Conservation (phyloP, 2,329 filamentous ascomycete genomes). For the Endoconidiophora polonica region DNA sequence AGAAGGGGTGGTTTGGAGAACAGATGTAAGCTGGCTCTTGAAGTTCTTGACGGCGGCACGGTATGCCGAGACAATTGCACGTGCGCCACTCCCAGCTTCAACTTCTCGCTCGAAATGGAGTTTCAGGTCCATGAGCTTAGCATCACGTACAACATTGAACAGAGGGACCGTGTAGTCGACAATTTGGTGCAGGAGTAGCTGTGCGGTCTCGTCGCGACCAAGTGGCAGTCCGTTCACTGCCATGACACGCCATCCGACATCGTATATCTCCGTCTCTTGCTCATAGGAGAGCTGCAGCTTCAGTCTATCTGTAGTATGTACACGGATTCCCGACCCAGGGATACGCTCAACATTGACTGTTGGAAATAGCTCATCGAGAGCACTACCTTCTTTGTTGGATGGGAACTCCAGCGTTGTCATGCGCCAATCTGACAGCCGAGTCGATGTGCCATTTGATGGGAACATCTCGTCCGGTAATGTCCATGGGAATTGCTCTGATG, state of each 20-base stretch:
- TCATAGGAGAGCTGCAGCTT: conserved; percentile 54
- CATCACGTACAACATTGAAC: conserved; percentile 63
- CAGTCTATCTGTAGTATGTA: conserved; percentile 33
- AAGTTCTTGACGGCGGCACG: conserved; percentile 14
- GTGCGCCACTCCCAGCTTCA: conserved; percentile 7
- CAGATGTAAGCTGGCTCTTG: conserved; percentile 12
- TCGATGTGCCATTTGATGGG: conserved; percentile 60
- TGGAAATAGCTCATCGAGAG: conserved; percentile 30
- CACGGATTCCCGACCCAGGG: conserved; percentile 12
- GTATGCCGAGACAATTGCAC: conserved; percentile 13
- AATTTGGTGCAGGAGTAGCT: conserved; percentile 59
- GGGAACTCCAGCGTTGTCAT: conserved; percentile 54
- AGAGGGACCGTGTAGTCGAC: conserved; percentile 66
- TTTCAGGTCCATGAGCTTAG: conserved; percentile 56
- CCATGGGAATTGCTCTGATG: conserved; percentile 55
- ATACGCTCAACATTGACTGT: conserved; percentile 16
- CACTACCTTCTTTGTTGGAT: conserved; percentile 25
- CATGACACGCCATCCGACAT: conserved; percentile 48
- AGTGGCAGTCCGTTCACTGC: conserved; percentile 67
- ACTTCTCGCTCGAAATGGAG: conserved; percentile 25
- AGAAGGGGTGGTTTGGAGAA: conserved; percentile 12
- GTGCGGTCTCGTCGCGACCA: conserved; percentile 75
- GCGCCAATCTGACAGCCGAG: conserved; percentile 50
- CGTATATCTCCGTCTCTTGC: conserved; percentile 20
- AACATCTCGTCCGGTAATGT: conserved; percentile 65